Base-by-base conservation (phyloP, 1,284 basidiomycete genomes). In the Calocybe gambosa region DNA sequence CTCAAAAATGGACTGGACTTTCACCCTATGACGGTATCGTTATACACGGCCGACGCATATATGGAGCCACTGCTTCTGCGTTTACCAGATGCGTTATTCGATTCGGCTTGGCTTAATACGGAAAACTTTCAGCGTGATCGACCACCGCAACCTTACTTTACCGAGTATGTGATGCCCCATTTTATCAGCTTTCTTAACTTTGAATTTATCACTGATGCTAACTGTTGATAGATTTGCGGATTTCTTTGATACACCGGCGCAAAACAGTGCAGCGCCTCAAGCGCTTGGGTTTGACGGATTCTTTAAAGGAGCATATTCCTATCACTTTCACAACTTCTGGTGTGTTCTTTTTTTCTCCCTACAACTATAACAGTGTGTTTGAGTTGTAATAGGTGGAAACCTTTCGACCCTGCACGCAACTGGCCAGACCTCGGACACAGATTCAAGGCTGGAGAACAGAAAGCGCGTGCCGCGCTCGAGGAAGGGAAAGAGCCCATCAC, bases 251-350 rank as follows among this genome's bases (percentile, higher is more conserved):
- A 87, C 88, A 1, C 86, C 87, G 35, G 66, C 71, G 34, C 71
- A 75, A 46, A 73, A 76, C 34, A 80, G 80, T 50, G 86, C 85
- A 9, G 83, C 80, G 6, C 85, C 90, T 5, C 77, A 84, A 55
- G 82, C 82, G 13, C 63, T 87, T 9, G 90, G 90, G 4, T 87
- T 92, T 55, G 82, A 89, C 54, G 88, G 85, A 9, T 93, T 93
- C 69, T 93, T 89, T 73, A 77, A 81, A 43, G 90, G 89, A 8
- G 85, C 87, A 18, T 93, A 80, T 61, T 89, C 85, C 7, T 93
- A 92, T 61, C 89, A 93, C 62, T 92, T 83, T 65, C 89, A 91
- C 59, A 90, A 91, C 60, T 88, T 80, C 61, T 89, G 87, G 86
- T 84, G n/a, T n/a, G n/a, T n/a, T n/a, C n/a, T n/a, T n/a, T n/a